Conservation (phyloP, 2,329 filamentous ascomycete genomes). For the Aspergillus transmontanensis region DNA sequence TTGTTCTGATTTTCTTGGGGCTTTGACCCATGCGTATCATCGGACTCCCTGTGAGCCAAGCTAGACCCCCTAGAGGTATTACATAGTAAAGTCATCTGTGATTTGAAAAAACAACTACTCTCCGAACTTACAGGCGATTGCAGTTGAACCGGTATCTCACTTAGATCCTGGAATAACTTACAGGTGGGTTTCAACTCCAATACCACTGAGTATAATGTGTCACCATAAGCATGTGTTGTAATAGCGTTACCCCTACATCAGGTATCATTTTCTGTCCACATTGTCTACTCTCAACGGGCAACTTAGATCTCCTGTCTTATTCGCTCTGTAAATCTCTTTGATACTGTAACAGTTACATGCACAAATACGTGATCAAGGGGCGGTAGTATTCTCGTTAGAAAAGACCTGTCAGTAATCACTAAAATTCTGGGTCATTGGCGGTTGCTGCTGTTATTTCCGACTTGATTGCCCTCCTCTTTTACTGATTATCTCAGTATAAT, state of each 20-base stretch:
- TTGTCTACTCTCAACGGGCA: not conserved
- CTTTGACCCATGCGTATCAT: not conserved
- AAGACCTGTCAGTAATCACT: too few species aligned
- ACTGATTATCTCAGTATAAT: too few species aligned
- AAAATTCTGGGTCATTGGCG: too few species aligned
- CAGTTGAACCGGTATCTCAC: not conserved
- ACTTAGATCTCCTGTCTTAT: not conserved
- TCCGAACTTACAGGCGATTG: not conserved
- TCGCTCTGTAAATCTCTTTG: not conserved
- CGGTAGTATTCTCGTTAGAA: too few species aligned
- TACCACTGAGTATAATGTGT: too few species aligned
- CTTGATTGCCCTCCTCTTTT: too few species aligned
- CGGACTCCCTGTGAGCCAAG: not conserved
- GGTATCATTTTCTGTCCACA: not conserved
- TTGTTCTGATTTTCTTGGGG: not conserved
- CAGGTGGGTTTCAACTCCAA: not conserved
- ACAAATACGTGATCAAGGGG: too few species aligned
- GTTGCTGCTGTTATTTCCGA: too few species aligned
- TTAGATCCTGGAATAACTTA: not conserved
- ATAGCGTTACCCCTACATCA: not conserved
- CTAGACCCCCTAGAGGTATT: not conserved
- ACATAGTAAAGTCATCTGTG: not conserved
- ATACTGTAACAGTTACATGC: too few species aligned
- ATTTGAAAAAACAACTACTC: not conserved
- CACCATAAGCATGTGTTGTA: not conserved